Conservation (phyloP, 2,329 filamentous ascomycete genomes). For the Sporothrix protearum region DNA sequence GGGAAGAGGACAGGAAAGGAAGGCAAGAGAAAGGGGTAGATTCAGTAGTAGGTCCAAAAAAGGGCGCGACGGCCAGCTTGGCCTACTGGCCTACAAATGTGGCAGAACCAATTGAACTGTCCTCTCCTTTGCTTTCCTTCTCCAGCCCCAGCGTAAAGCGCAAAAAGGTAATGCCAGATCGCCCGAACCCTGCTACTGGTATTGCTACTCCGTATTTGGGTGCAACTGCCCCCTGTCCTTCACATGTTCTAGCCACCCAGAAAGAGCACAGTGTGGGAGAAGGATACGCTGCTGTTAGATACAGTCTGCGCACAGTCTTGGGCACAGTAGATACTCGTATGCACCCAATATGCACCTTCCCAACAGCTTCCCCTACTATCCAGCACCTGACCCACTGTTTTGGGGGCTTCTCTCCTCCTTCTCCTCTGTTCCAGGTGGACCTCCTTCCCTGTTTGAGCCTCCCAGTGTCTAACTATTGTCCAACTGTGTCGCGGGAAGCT, state of each 20-base stretch:
- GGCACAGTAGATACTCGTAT: background rate
- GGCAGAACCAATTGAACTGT: background rate
- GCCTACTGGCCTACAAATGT: too few species aligned
- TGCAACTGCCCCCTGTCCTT: slow-evolving; percentile 2
- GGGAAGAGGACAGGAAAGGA: slow-evolving; percentile 1
- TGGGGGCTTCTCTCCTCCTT: background rate
- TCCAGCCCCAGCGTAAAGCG: background rate
- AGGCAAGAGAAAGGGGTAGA: slow-evolving; percentile 20
- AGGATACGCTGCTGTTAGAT: background rate
- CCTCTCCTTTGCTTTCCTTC: background rate
- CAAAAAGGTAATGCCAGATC: slow-evolving; percentile 28
- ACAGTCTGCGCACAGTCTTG: background rate
- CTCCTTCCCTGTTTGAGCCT: slow-evolving; percentile 17
- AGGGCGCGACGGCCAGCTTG: slow-evolving; percentile 13
- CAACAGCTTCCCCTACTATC: background rate
- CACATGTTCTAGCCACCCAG: slow-evolving; percentile 11
- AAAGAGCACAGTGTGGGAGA: background rate
- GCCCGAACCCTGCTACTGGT: slow-evolving; percentile 24
- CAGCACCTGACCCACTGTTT: background rate
- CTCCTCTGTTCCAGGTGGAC: slow-evolving; percentile 11
- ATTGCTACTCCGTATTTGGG: too few species aligned
- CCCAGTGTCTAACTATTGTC: background rate
- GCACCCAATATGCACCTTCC: background rate
- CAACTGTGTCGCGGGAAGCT: slow-evolving; percentile 17
- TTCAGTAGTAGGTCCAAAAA: background rate